Percentiles rank a stretch among this genome's conserved stretches.
Evolutionary conservation across 352 stramenopile genomes (phyloP).

Genomic region (Pythium guiyangense): DNA sequence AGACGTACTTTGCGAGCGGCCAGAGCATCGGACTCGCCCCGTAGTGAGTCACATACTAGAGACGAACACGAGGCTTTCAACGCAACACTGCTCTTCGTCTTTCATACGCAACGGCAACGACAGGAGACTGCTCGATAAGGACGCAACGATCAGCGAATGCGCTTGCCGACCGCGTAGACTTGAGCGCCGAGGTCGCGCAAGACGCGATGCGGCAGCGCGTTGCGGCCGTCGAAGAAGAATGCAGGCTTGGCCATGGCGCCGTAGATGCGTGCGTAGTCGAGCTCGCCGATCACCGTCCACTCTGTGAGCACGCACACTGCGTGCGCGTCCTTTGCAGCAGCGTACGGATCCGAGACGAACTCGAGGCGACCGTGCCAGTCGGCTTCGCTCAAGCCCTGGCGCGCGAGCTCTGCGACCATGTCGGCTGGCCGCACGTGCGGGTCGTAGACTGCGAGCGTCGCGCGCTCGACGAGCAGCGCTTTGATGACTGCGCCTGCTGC

Average conservation of each 20-base stretch:
- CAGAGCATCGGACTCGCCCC: slow-evolving; percentile 32
- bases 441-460: slow-evolving; percentile 97
- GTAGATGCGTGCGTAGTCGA: slow-evolving; percentile 97
- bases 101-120: no score
- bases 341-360: slow-evolving; percentile 85
- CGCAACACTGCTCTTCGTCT: no score
- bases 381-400: slow-evolving; percentile 88
- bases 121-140: neutral
- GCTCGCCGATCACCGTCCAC: slow-evolving; percentile 95
- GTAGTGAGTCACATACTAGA: no score
- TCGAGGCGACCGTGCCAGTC: slow-evolving; percentile 17
- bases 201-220: slow-evolving; percentile 93
- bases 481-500: slow-evolving; percentile 96
- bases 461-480: slow-evolving; percentile 94
- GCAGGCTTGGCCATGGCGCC: slow-evolving; percentile 97
- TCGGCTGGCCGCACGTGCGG: slow-evolving; percentile 97
- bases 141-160: neutral
- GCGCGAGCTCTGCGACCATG: slow-evolving; percentile 74
- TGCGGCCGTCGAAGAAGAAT: slow-evolving; percentile 99
- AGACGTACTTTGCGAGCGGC: slow-evolving; percentile 47
- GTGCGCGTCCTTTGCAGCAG: slow-evolving; percentile 90
- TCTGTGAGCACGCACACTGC: slow-evolving; percentile 49
- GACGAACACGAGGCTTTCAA: no score
- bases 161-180: slow-evolving; percentile 94
- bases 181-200: slow-evolving; percentile 97